A percentile compares a stretch with the other conserved stretches of the same genome.
Conservation (phyloP, 164 flowering plant species). For the Tetrastigma voinierianum region DNA sequence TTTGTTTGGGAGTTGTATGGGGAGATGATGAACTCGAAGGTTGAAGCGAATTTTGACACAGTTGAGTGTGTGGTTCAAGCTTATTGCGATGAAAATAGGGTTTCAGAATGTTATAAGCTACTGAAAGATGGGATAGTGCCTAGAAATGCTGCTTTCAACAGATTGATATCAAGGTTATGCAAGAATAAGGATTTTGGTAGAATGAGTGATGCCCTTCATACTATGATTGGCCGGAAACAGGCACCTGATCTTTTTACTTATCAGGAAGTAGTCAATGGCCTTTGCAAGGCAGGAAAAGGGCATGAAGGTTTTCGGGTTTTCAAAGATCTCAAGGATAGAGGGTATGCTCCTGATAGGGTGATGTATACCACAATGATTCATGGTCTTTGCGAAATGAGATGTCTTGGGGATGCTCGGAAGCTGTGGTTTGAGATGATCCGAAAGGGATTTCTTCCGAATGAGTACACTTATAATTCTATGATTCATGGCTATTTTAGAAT, state of each 20-base stretch:
- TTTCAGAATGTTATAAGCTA: conserved; percentile 46
- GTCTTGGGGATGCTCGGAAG: conserved; percentile 46
- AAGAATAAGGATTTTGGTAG: conserved; percentile 21
- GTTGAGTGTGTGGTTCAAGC: conserved; percentile 55
- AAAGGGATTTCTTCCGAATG: conserved; percentile 54
- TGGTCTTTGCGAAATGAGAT: conserved; percentile 51
- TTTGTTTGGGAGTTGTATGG: conserved; percentile 50
- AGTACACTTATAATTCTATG: conserved; percentile 52
- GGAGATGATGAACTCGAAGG: conserved; percentile 48
- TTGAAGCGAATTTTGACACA: conserved; percentile 40
- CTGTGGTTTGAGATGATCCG: conserved; percentile 66
- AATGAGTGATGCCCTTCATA: conserved; percentile 55
- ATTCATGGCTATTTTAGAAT: conserved; percentile 45
- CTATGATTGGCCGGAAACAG: conserved; percentile 57
- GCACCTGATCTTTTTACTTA: conserved; percentile 52
- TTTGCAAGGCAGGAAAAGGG: conserved; percentile 38
- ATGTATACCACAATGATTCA: conserved; percentile 65
- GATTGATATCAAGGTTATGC: conserved; percentile 48
- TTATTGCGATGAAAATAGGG: conserved; percentile 41
- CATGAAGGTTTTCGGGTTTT: conserved; percentile 52
- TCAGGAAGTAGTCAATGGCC: conserved; percentile 49
- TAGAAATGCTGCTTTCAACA: conserved; percentile 37
- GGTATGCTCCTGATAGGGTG: conserved; percentile 55
- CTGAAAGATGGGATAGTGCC: conserved; percentile 50
- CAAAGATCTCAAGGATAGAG: conserved; percentile 57